These are phyloP conservation scores for Tremella yokohamensis DNA, from an alignment of 768 basidiomycete genomes.

Conservation along the genomic window DNA sequence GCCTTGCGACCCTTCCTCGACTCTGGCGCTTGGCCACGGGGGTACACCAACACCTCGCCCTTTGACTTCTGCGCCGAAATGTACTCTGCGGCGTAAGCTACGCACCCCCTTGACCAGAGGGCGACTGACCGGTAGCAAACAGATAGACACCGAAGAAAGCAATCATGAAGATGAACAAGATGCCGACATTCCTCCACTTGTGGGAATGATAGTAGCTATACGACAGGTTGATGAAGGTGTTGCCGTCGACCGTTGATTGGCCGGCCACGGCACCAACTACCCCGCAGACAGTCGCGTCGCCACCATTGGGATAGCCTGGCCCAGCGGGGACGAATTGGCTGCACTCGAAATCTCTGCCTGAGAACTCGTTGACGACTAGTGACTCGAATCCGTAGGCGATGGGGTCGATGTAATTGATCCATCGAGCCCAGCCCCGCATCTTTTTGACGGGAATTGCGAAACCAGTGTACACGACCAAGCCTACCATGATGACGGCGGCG, in stretches of 20 bases:
- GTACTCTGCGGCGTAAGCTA: slow-evolving; percentile 27
- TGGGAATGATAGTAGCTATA: slow-evolving; percentile 52
- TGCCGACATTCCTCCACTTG: slow-evolving; percentile 54
- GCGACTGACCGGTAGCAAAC: slow-evolving; percentile 36
- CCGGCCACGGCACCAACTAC: slow-evolving; percentile 54
- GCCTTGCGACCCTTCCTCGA: slow-evolving; percentile 57
- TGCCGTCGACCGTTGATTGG: slow-evolving; percentile 56
- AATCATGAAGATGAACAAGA: slow-evolving; percentile 30
- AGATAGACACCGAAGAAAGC: slow-evolving; percentile 43
- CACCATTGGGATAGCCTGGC: slow-evolving; percentile 32
- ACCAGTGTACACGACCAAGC: slow-evolving; percentile 56
- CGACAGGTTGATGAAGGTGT: slow-evolving; percentile 61
- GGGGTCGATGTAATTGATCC: slow-evolving; percentile 75
- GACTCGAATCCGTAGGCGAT: slow-evolving; percentile 69
- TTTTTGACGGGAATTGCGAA: slow-evolving; percentile 44
- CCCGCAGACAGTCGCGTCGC: slow-evolving; percentile 31
- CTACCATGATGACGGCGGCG: slow-evolving; percentile 66
- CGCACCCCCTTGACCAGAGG: neutral
- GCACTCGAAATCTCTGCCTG: slow-evolving; percentile 39
- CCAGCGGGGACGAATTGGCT: slow-evolving; percentile 40
- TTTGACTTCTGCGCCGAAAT: slow-evolving; percentile 50
- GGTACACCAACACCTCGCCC: slow-evolving; percentile 52
- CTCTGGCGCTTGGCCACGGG: slow-evolving; percentile 41
- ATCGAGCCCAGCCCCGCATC: slow-evolving; percentile 60
- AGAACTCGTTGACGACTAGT: slow-evolving; percentile 50